Evolutionary conservation across 2,329 filamentous ascomycete species (phyloP).

Genomic region (Xylariomycetidae sp.): DNA sequence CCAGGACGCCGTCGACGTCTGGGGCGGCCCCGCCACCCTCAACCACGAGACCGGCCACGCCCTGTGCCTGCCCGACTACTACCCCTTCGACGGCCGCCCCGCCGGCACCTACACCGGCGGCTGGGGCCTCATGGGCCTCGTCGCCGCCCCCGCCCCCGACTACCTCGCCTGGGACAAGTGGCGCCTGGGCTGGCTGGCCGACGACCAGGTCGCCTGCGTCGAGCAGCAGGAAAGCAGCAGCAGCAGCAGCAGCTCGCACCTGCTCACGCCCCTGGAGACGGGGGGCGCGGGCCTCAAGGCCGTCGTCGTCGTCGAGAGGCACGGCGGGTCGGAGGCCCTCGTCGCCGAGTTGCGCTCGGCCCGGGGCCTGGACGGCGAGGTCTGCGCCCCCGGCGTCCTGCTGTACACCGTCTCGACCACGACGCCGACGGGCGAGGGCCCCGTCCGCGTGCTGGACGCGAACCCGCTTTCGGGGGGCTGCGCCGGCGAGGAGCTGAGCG

Average conservation of each 20-base stretch:
- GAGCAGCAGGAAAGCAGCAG: too few species aligned
- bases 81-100: conserved; percentile 22
- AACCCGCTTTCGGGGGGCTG: conserved; percentile 26
- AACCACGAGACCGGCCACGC: conserved; percentile 34
- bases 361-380: conserved; percentile 16
- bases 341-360: conserved; percentile 27
- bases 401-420: conserved; percentile 30
- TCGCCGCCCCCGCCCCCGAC: conserved; percentile 28
- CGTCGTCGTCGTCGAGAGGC: conserved; percentile 24
- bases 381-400: conserved; percentile 29
- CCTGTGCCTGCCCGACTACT: conserved; percentile 32
- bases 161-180: conserved; percentile 35
- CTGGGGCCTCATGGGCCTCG: conserved; percentile 32
- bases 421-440: conserved; percentile 22
- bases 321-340: conserved; percentile 16
- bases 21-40: conserved; percentile 28
- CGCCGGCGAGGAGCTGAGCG: conserved; percentile 24
- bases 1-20: conserved; percentile 23
- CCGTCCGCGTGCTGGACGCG: conserved; percentile 26
- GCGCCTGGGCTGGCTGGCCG: conserved; percentile 31
- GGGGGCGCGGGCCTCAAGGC: conserved; percentile 19
- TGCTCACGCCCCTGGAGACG: conserved; percentile 16
- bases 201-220: conserved; percentile 29
- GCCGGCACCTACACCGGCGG: conserved; percentile 29
- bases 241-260: conserved; percentile 22